Evolutionary conservation across 345 rosid species (phyloP), one percentile per base, ranked within the genome.

Genomic region (Diplotaxis tenuifolia): DNA sequence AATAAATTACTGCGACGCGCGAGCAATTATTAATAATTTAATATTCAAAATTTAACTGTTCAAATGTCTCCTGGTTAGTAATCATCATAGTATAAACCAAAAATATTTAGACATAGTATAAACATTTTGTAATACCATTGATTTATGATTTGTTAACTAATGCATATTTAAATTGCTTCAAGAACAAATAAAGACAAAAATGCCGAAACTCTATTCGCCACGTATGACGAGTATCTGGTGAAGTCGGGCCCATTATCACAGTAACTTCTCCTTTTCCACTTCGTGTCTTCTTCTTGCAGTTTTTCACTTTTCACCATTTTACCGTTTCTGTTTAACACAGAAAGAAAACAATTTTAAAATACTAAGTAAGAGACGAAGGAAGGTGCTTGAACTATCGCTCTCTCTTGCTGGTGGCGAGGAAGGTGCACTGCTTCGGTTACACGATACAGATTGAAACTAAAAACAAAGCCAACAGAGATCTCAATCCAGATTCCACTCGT

Each of bases 351-450:
- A 62, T 52, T 52, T 11, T 10, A 62, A 62, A 72, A 54, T 49
- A 25, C 9, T 2, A 5, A 29, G 9, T 9, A 72, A 66, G 20
- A 73, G 15, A 2, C 27, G 15, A 11, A 54, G 12, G 59, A 14
- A 5, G 18, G 18, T 45, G 36, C 6, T 31, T 66, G 52, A 65
- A 62, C 36, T 25, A 15, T 70, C 75, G 54, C 65, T 75, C 64
- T 75, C 79, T 27, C 65, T 65, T 57, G 73, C 70, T 68, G 69
- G 50, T 75, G 52, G 36, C n/a, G 56, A 36, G 57, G 27, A 40
- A 38, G 4, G 53, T 47, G 53, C 1, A 5, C 29, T 68, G 68
- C 74, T 75, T 75, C 10, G 52, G 42, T 27, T 53, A 3, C 7
- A 69, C 52, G 31, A 14, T 6, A 63, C 38, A 42, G 7, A 62